phyloP scores from a whole-genome alignment of 208 protist species.

The Leishmania turanica region DNA sequence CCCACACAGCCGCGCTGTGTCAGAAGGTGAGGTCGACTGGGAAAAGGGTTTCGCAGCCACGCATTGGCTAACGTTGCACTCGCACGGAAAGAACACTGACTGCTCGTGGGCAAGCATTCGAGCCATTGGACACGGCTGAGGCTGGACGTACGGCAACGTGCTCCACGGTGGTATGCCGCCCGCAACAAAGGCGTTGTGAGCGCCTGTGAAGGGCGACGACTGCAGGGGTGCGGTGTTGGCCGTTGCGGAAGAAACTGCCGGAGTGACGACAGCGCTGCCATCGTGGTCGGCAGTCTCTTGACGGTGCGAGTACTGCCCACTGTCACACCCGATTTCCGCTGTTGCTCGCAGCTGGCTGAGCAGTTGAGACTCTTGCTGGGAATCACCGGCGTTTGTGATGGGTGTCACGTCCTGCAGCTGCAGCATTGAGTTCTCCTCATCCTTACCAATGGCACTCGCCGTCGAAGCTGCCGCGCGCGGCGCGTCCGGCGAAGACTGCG shows the following conservation, averaged over 20 bases:
- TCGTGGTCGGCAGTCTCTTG: not conserved
- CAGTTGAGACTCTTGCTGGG: slow-evolving; percentile 15
- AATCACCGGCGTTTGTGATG: slow-evolving; percentile 13
- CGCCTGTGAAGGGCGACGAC: not conserved
- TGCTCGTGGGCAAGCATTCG: not conserved
- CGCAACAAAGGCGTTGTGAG: not conserved
- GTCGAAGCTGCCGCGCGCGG: not conserved
- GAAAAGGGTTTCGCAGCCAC: not conserved
- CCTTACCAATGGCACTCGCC: not conserved
- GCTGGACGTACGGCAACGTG: not conserved
- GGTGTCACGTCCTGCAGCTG: slow-evolving; percentile 24
- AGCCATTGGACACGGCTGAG: not conserved
- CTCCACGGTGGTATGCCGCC: not conserved
- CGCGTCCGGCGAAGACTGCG: slow-evolving; percentile 1
- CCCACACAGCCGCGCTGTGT: slow-evolving; percentile 22
- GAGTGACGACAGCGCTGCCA: not conserved
- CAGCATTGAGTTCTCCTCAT: slow-evolving; percentile 4
- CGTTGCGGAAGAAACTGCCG: not conserved
- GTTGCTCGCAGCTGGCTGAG: slow-evolving; percentile 8
- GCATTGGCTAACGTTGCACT: not conserved
- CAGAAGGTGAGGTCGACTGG: not conserved
- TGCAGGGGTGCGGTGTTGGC: not conserved
- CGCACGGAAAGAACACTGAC: not conserved
- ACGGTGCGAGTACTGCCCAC: not conserved
- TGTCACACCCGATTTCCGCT: not conserved